Base-by-base conservation (phyloP, 345 rosid species). In the Ricinus communis region DNA sequence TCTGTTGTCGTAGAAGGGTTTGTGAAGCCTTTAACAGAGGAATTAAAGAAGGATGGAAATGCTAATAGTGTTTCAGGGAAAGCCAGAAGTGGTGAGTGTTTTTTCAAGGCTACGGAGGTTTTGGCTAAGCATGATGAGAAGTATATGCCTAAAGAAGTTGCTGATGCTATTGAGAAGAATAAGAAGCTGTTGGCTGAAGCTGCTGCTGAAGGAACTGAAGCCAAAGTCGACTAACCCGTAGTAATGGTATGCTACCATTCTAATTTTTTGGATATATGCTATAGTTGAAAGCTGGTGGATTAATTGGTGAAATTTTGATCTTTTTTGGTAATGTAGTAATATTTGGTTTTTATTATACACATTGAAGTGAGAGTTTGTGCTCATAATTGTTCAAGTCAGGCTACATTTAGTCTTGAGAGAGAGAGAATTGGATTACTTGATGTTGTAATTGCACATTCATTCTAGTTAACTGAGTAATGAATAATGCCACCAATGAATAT, bases 81-180 rank as follows among this genome's bases (percentile, higher is more conserved):
- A 73, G 97, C 97, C 0, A 82, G 97, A 62, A 65, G 82, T 41
- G 74, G 75, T 0, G 93, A 89, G 2, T 88, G 92, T 51, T 95
- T 77, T 75, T 90, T 95, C 73, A 77, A 90, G 11, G 97, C 98
- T 0, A 80, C 87, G 0, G 97, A 90, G 76, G 99, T 95, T 81
- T 80, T 95, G 71, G 98, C 99, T 49, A 95, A 95, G 89, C 98
- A 95, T 15, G 98, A 95, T 12, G 99, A 95, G 80, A 95, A 95
- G 90, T 95, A 95, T 77, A 95, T 92, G 99, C 99, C 99, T 0
- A 62, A 68, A 66, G 99, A 92, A 71, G 99, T 92, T 46, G 99
- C 98, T 0, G 99, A 89, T 2, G 99, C 97, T 0, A 87, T 92
- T 70, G 97, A 95, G 88, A 95, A 88, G 91, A 95, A 95, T 62